Evolutionary conservation across 2,329 filamentous ascomycete species (phyloP), one percentile per base, ranked within the genome.

Genomic region (Dothidotthia symphoricarpi): DNA sequence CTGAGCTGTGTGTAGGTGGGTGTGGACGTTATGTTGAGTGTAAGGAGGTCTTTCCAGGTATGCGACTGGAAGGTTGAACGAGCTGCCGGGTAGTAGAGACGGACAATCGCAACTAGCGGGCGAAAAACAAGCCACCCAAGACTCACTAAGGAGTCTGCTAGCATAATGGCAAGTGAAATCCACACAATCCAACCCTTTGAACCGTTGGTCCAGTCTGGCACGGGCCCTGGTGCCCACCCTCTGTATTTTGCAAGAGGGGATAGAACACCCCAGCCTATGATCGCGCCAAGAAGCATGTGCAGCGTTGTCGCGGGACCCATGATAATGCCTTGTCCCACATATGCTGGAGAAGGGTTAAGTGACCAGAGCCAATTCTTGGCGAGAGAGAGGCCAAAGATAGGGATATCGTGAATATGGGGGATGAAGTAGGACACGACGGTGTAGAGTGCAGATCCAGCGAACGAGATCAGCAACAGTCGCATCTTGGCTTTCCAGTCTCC

Each of bases 121-220:
- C 80, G 79, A 2, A 86, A 49, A 1, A 86, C 73, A 27, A 96
- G 77, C 74, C 90, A 89, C 1, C 85, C 81, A 8, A 98, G 78
- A 55, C 86, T 96, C 46, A 97, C 79, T 3, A 98, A 76, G 0
- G 91, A 88, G 67, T 98, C 93, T 15, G 88, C 87, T 16, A 98
- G 76, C 93, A 98, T 98, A 51, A 98, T 96, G 3, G 93, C 88
- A 19, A 98, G 72, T 24, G 88, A 95, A 2, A 95, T 76, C 93
- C 93, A 98, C 0, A 98, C 88, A 43, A 98, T 97, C 93, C 93
- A 98, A 26, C 91, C 93, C 69, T 97, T 96, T 63, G 88, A 95
- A 8, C 93, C 93, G 12, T 76, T 81, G 42, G 91, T 86, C 93
- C 93, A 98, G 63, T 95, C 86, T 38, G 81, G 77, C 1, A 96